phyloP scores from a whole-genome alignment of 1,139 yeast species.

The Scheffersomyces titani region DNA sequence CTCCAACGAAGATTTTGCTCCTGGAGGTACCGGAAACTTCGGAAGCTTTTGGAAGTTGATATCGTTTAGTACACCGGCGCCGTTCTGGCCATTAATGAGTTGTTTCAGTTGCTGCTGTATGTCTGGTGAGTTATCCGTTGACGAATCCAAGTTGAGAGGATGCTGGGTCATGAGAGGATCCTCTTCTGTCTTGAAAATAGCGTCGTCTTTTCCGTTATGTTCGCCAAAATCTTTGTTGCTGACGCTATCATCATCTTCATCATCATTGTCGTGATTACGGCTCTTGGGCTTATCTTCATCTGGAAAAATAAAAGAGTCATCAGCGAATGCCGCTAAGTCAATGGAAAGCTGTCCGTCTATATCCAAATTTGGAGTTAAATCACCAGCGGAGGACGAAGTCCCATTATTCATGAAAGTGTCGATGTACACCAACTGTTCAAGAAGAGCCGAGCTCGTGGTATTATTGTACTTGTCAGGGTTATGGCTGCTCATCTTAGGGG shows the following conservation, averaged over 20 bases:
- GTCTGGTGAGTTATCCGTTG: not conserved
- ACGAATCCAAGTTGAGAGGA: not conserved
- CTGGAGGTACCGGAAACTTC: constrained; percentile 68
- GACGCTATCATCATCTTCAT: constrained; percentile 7
- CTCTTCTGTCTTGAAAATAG: not conserved
- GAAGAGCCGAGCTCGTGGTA: constrained; percentile 62
- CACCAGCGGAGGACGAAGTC: constrained; percentile 24
- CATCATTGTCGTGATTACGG: constrained; percentile 16
- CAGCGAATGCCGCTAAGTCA: constrained; percentile 79
- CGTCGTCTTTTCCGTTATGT: not conserved
- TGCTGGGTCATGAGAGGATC: not conserved
- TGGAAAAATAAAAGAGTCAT: constrained; percentile 73
- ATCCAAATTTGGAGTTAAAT: constrained; percentile 42
- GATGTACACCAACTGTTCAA: constrained; percentile 76
- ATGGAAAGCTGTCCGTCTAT: constrained; percentile 70
- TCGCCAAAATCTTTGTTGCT: constrained; percentile 1
- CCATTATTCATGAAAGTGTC: constrained; percentile 64
- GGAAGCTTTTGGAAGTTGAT: constrained; percentile 41
- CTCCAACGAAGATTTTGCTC: constrained; percentile 61
- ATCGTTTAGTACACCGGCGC: constrained; percentile 5
- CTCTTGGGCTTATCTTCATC: constrained; percentile 68
- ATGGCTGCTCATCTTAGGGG: constrained; percentile 9
- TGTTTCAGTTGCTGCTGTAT: not conserved
- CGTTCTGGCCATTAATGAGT: not conserved
- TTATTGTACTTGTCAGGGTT: constrained; percentile 14